phyloP scores from a whole-genome alignment of 192 early-diverging fungal species.

The Chytriomyces hyalinus region DNA sequence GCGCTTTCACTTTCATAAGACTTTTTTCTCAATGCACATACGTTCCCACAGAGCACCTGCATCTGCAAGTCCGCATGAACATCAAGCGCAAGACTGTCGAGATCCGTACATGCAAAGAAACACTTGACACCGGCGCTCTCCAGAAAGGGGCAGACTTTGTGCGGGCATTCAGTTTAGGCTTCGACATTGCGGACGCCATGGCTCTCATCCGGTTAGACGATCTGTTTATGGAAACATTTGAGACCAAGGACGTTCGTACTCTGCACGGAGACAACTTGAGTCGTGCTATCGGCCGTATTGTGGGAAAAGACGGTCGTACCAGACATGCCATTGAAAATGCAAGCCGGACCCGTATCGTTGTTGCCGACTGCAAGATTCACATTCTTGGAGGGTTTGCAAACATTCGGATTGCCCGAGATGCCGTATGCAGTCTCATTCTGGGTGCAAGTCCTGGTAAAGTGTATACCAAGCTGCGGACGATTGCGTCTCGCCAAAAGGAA shows the following conservation, averaged over 20 bases:
- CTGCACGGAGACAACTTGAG: conserved; percentile 94
- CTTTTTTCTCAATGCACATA: too few species aligned
- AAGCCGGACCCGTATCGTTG: conserved; percentile 91
- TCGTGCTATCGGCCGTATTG: conserved; percentile 97
- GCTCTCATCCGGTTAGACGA: conserved; percentile 96
- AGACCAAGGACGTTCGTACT: conserved; percentile 97
- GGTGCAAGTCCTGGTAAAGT: conserved; percentile 98
- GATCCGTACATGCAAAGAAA: conserved; percentile 82
- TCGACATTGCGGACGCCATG: conserved; percentile 90
- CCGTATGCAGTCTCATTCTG: conserved; percentile 87
- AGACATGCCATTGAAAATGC: conserved; percentile 98
- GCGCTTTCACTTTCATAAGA: too few species aligned
- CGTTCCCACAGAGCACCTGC: conserved; percentile 72
- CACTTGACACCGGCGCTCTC: conserved; percentile 84
- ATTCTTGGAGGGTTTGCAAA: conserved; percentile 96
- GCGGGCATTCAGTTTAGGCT: conserved; percentile 89
- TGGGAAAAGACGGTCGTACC: conserved; percentile 96
- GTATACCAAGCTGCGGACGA: conserved; percentile 83
- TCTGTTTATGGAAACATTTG: conserved; percentile 94
- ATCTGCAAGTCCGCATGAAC: conserved; percentile 96
- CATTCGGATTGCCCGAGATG: conserved; percentile 94
- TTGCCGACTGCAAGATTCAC: conserved; percentile 97
- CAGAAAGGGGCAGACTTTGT: conserved; percentile 98
- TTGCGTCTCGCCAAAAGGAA: conserved; percentile 92
- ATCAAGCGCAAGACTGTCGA: conserved; percentile 87